Evolutionary conservation across 352 stramenopile genomes (phyloP), one percentile per base, ranked within the genome.

Genomic region (Phytophthora idaei): DNA sequence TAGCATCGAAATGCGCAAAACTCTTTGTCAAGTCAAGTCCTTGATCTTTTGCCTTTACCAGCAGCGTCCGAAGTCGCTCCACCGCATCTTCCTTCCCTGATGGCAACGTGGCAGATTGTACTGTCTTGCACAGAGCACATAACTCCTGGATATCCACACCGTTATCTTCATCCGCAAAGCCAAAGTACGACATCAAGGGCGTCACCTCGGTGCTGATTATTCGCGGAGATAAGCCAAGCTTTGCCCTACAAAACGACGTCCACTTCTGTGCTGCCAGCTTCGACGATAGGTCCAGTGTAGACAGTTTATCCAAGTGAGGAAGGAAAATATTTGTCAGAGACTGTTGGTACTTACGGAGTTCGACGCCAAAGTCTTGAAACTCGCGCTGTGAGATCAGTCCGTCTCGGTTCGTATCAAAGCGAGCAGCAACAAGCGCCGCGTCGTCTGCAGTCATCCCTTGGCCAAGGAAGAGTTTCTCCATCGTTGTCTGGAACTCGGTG

Each of bases 1-100:
- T 70, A 0, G 72, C 73, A 62, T 95, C 87, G 65, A 95, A 95
- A 57, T 95, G 85, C 1, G 48, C 45, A 70, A 91, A 91, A 27
- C 80, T 82, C 37, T 64, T 66, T 12, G 67, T 57, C 2, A 87
- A n/a, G 39, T 89, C 69, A 14, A 87, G 64, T 1, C 83, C 83
- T 64, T 84, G 61, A 1, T 60, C 56, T 31, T 76, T 74, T 8
- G 80, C 81, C 25, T 81, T 77, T 1, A 39, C 8, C 14, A 90
- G 31, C 9, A 71, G 58, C 21, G 34, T 72, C 34, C 57, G 42
- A 15, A 78, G 49, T 37, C 63, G 56, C 27, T 56, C 41, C 14
- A 69, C 14, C 11, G 70, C 58, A 17, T 31, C 32, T 15, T 67
- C 46, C 8, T 46, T 62, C 4, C 36, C 39, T 55, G 62, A 48